These are phyloP conservation scores for Paramecium bursaria DNA, from an alignment of 73 alveolate species.

Conservation along the genomic window DNA sequence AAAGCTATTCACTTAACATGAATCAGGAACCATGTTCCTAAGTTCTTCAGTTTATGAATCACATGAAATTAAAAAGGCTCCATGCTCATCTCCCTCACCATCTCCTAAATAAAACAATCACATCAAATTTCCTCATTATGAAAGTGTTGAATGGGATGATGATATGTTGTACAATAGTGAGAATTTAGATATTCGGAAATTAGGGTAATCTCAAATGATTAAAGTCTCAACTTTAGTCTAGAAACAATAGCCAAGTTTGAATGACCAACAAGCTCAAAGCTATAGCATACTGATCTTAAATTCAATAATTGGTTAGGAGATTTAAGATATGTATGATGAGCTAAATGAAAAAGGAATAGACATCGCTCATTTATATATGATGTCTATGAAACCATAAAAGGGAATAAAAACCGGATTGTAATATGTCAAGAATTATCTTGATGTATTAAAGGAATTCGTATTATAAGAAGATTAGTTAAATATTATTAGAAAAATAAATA, in stretches of 20 bases:
- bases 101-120: constrained; percentile 17
- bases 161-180: constrained; percentile 52
- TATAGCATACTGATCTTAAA: constrained; percentile 26
- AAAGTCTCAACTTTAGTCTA: neutral
- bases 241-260: neutral
- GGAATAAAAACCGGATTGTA: constrained; percentile 16
- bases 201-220: neutral
- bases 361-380: too few relatives aligned
- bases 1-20: constrained; percentile 1
- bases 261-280: constrained; percentile 14
- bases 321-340: constrained; percentile 43
- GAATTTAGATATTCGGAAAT: neutral
- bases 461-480: neutral
- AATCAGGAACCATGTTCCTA: constrained; percentile 11
- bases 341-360: neutral
- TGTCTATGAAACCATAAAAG: neutral
- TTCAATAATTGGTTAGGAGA: constrained; percentile 38
- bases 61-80: constrained; percentile 31
- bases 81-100: constrained; percentile 36
- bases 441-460: neutral
- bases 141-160: constrained; percentile 62
- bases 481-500: neutral
- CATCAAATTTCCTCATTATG: neutral
- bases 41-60: constrained; percentile 52
- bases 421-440: neutral